Conservation (phyloP, 495 filamentous ascomycete genomes). For the Aspergillus nanangensis region DNA sequence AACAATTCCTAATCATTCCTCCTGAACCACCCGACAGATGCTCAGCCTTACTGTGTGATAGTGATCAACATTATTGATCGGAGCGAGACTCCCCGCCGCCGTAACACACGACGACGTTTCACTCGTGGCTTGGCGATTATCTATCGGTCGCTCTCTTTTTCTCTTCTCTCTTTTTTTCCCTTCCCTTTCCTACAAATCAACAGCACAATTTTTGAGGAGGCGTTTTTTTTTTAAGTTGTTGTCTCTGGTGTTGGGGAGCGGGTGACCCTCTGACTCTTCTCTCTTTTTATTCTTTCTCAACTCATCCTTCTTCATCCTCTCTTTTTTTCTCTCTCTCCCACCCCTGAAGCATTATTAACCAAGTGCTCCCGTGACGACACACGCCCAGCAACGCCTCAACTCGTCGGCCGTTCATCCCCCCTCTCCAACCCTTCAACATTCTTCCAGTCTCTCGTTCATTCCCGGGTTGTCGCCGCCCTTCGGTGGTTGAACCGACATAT, state of each 20-base stretch:
- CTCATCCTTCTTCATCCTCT: no score
- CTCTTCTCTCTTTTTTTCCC: slow-evolving; percentile 4
- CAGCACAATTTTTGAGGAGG: no score
- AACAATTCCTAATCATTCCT: neutral
- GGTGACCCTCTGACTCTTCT: no score
- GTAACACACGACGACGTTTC: slow-evolving; percentile 13
- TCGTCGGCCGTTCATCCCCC: no score
- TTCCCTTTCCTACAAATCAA: neutral
- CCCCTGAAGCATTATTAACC: no score
- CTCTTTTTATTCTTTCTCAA: no score
- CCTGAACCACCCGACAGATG: slow-evolving; percentile 4
- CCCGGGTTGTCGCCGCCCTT: slow-evolving; percentile 14
- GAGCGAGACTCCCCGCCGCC: slow-evolving; percentile 18
- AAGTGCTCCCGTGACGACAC: neutral
- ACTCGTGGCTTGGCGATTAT: slow-evolving; percentile 15
- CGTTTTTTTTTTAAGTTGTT: no score
- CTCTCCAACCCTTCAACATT: slow-evolving; percentile 2
- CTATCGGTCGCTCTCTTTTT: slow-evolving; percentile 1
- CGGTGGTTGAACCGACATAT: slow-evolving; percentile 37
- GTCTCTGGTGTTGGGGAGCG: no score
- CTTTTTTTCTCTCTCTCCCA: no score
- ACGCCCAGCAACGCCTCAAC: no score
- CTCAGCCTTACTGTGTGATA: slow-evolving; percentile 16
- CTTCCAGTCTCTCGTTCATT: neutral
- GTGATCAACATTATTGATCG: slow-evolving; percentile 12